Evolutionary conservation across 2,329 filamentous ascomycete genomes (phyloP), one percentile per base, ranked within the genome.

Genomic region (Neopestalotiopsis sp.): DNA sequence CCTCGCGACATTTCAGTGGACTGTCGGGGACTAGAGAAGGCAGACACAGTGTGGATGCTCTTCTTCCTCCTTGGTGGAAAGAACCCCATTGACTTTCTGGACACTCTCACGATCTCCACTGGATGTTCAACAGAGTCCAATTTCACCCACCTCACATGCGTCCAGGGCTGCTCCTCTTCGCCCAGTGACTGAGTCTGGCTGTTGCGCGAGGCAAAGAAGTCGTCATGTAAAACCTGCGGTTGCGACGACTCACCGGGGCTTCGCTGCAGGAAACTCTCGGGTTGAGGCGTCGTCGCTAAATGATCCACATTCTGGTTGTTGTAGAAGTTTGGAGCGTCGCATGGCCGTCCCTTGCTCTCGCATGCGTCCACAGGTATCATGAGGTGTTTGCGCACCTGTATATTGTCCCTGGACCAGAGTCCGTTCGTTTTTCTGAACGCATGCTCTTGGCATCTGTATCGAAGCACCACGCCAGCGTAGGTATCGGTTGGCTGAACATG

Each of bases 61-160:
- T 96, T 96, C 89, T 95, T 94, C 77, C 94, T 87, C 24, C 94
- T 89, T 7, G 95, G 95, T 3, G 95, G 95, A 76, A 98, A 98
- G 81, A 95, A 98, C 30, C 95, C 95, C 59, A 98, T 86, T 2
- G 92, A 88, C 80, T 91, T 90, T 68, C 93, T 90, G 28, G 94
- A 90, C 69, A 98, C 89, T 38, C 96, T 90, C 17, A 91, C 94
- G 72, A 99, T 96, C 79, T 98, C 93, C 30, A 96, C 90, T 0
- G 94, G 91, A 30, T 90, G 86, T 17, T 82, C 79, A 63, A 86
- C 82, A 28, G 90, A 91, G 71, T 95, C 93, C 32, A 98, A 87
- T 38, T 92, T 85, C 1, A 97, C 93, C 94, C 94, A 98, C 61
- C 93, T 91, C 69, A 97, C 94, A 80, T 98, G 94, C 69, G 89